Evolutionary conservation across 1,284 basidiomycete species (phyloP).

Genomic region (Pulchroboletus neoregius): DNA sequence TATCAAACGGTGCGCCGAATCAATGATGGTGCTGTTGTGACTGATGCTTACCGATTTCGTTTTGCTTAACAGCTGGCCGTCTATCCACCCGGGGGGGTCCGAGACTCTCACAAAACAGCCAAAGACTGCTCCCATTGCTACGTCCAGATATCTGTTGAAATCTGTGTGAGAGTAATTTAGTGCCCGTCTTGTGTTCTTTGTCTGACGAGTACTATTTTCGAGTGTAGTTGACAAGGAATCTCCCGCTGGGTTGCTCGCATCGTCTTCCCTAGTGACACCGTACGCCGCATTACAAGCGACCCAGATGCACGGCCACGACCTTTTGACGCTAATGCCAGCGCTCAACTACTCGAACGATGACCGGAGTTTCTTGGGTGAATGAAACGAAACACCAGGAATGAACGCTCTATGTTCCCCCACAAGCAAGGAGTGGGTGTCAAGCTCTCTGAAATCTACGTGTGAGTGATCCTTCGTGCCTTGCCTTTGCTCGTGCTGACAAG

Average conservation of each 20-base stretch:
- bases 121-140: neutral
- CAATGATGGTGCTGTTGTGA: neutral
- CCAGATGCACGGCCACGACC: too few relatives aligned
- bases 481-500: neutral
- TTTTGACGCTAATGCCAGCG: too few relatives aligned
- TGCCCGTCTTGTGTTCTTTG: too few relatives aligned
- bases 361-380: too few relatives aligned
- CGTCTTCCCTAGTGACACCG: neutral
- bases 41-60: neutral
- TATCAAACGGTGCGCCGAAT: neutral
- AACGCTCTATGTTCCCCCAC: too few relatives aligned
- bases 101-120: neutral
- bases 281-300: too few relatives aligned
- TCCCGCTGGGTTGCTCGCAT: neutral
- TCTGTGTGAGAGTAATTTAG: neutral
- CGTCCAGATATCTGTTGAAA: neutral
- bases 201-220: too few relatives aligned
- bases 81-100: neutral
- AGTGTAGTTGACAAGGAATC: neutral
- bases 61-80: neutral
- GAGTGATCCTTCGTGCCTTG: neutral
- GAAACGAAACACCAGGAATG: too few relatives aligned
- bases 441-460: neutral
- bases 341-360: too few relatives aligned
- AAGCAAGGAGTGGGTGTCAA: too few relatives aligned